Conservation (phyloP, 345 rosid genomes). For the Acer negundo region DNA sequence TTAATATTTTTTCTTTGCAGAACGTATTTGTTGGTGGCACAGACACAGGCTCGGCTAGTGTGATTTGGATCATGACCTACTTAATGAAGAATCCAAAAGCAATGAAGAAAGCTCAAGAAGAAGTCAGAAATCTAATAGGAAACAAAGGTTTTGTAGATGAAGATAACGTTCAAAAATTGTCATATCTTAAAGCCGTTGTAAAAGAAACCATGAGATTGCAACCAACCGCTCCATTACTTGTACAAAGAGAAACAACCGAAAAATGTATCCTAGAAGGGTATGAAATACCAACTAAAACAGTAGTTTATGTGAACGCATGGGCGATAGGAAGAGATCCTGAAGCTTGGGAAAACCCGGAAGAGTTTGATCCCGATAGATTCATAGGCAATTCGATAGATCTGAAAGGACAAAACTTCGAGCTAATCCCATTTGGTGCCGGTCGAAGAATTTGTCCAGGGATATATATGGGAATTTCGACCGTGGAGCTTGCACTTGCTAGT, state of each 20-base stretch:
- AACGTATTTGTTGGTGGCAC: conserved; percentile 35
- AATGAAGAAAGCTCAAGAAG: conserved; percentile 32
- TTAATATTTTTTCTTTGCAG: conserved; percentile 5
- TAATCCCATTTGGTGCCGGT: conserved; percentile 35
- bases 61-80: conserved; percentile 36
- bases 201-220: conserved; percentile 38
- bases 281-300: conserved; percentile 25
- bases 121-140: conserved; percentile 19
- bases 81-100: conserved; percentile 30
- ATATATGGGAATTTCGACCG: conserved; percentile 7
- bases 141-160: conserved; percentile 27
- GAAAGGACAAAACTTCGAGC: conserved; percentile 28
- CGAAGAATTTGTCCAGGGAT: conserved; percentile 39
- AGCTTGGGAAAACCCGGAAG: conserved; percentile 24
- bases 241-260: conserved; percentile 30
- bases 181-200: conserved; percentile 37
- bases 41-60: conserved; percentile 24
- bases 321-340: conserved; percentile 41
- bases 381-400: conserved; percentile 16
- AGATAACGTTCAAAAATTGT: conserved; percentile 19
- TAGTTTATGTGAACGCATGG: conserved; percentile 27
- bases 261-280: conserved; percentile 23
- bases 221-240: conserved; percentile 27
- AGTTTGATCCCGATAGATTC: conserved; percentile 35
- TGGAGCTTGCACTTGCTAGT: conserved; percentile 31